Evolutionary conservation across 2,329 filamentous ascomycete genomes (phyloP).

Genomic region (Epicoccum nigrum): DNA sequence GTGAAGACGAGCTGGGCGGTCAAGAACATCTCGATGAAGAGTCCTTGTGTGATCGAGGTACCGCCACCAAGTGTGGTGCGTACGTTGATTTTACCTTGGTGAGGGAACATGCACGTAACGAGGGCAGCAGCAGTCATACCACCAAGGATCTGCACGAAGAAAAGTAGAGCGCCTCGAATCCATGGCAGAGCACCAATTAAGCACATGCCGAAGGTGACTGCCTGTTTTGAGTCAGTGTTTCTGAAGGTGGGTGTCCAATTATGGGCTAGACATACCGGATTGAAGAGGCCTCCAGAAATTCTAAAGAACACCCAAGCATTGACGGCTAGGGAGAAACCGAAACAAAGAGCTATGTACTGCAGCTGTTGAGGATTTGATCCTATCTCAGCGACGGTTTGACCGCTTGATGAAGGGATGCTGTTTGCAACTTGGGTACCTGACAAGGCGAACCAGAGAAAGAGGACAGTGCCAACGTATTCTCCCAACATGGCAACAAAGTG

Average conservation of each 20-base stretch:
- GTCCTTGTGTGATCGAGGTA: conserved; percentile 26
- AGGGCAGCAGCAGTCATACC: conserved; percentile 35
- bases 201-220: conserved; percentile 43
- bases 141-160: conserved; percentile 32
- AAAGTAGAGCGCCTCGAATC: conserved; percentile 23
- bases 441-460: conserved; percentile 51
- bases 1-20: conserved; percentile 42
- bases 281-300: conserved; percentile 34
- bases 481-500: conserved; percentile 34
- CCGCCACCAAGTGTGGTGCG: conserved; percentile 18
- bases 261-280: conserved; percentile 10
- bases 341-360: conserved; percentile 48
- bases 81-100: conserved; percentile 25
- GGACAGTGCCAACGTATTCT: conserved; percentile 49
- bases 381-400: conserved; percentile 24
- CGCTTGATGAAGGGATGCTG: conserved; percentile 30
- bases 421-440: conserved; percentile 50
- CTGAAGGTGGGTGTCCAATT: not conserved
- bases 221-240: not conserved
- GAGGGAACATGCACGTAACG: conserved; percentile 34
- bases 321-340: conserved; percentile 51
- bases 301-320: conserved; percentile 48
- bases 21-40: conserved; percentile 30
- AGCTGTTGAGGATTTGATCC: conserved; percentile 46
- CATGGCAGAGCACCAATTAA: conserved; percentile 23